These are phyloP conservation scores for Oryza meridionalis DNA, from an alignment of 176 grass and related monocot species.

Conservation along the genomic window DNA sequence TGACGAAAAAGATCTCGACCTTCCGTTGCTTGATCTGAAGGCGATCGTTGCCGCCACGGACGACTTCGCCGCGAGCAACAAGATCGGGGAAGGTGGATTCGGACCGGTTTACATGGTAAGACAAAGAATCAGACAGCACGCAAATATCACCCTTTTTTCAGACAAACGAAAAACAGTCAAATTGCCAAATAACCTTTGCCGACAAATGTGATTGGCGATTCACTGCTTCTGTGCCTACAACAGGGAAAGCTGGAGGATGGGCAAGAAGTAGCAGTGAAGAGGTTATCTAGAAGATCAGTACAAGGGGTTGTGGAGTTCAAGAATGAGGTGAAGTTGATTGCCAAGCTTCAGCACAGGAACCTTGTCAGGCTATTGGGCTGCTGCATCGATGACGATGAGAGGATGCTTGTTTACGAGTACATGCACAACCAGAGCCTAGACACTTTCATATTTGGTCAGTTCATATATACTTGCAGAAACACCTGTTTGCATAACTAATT, in stretches of 20 bases:
- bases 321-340: conserved; percentile 60
- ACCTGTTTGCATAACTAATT: background rate
- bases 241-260: conserved; percentile 59
- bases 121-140: background rate
- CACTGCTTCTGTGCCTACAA: background rate
- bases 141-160: background rate
- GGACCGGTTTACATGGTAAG: conserved; percentile 65
- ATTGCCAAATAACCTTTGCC: background rate
- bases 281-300: conserved; percentile 46
- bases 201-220: background rate
- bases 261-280: conserved; percentile 64
- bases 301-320: conserved; percentile 60
- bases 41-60: conserved; percentile 37
- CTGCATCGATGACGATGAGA: conserved; percentile 55
- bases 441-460: conserved; percentile 60
- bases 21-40: conserved; percentile 44
- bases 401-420: conserved; percentile 64
- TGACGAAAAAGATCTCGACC: conserved; percentile 39
- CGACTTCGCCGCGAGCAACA: conserved; percentile 37
- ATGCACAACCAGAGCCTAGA: conserved; percentile 67
- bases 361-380: conserved; percentile 50
- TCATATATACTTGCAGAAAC: background rate
- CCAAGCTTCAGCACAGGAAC: conserved; percentile 59
- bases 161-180: background rate
- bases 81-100: conserved; percentile 63